Conservation (phyloP, 2,329 filamentous ascomycete genomes). For the Aureobasidium musti region DNA sequence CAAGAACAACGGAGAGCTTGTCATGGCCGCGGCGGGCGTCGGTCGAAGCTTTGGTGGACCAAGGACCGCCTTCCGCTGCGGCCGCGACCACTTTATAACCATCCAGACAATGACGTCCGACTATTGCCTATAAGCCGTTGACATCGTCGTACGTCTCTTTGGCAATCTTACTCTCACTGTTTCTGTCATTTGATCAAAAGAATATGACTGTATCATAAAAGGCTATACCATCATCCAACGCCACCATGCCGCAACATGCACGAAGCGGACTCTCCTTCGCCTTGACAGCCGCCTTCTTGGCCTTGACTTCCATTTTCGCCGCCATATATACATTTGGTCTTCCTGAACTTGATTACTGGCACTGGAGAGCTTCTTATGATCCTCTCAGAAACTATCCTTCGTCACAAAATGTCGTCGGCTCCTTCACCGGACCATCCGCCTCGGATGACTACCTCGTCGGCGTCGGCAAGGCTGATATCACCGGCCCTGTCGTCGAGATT, state of each 20-base stretch:
- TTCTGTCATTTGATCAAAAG: background rate
- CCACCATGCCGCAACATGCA: constrained; percentile 11
- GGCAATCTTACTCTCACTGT: no score
- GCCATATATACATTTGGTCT: constrained; percentile 42
- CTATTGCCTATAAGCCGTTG: background rate
- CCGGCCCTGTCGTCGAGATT: constrained; percentile 82
- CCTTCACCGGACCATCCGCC: constrained; percentile 30
- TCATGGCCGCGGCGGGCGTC: constrained; percentile 5
- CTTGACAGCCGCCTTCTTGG: constrained; percentile 42
- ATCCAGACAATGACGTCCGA: constrained; percentile 1
- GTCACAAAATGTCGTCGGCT: constrained; percentile 1
- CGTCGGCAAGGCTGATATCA: constrained; percentile 72
- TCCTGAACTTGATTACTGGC: constrained; percentile 44
- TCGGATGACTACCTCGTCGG: constrained; percentile 62
- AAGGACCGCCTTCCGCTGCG: background rate
- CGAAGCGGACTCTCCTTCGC: constrained; percentile 40
- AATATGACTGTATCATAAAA: background rate
- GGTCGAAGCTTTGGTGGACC: background rate
- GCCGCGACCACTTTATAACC: background rate
- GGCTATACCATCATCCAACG: background rate
- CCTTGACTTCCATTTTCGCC: constrained; percentile 41
- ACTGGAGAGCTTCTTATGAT: constrained; percentile 34
- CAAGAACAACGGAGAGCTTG: constrained; percentile 7
- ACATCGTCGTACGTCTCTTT: background rate
- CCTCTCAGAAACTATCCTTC: constrained; percentile 4